Conservation (phyloP, 495 filamentous ascomycete species). For the Podospora bellae-mahoneyi region DNA sequence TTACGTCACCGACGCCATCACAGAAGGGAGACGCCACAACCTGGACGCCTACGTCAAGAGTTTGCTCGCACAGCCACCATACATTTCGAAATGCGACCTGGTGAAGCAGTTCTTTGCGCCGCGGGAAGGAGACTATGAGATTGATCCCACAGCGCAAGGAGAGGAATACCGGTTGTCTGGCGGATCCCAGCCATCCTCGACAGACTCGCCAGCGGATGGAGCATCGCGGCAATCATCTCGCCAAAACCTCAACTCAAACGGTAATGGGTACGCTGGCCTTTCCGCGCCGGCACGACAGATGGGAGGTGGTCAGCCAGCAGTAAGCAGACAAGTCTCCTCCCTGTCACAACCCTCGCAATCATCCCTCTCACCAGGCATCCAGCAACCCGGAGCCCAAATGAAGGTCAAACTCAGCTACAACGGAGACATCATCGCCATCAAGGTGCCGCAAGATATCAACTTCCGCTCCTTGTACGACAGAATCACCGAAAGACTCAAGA, state of each 20-base stretch:
- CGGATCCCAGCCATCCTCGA: constrained; percentile 69
- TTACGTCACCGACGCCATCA: constrained; percentile 95
- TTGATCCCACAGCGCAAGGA: constrained; percentile 63
- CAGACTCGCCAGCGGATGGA: constrained; percentile 49
- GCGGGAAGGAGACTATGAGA: constrained; percentile 86
- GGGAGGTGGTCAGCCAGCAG: constrained; percentile 52
- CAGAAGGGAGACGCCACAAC: constrained; percentile 84
- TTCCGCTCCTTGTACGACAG: constrained; percentile 79
- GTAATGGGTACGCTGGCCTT: constrained; percentile 47
- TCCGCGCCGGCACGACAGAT: constrained; percentile 57
- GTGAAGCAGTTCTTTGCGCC: constrained; percentile 90
- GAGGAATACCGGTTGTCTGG: constrained; percentile 69
- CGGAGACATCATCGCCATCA: constrained; percentile 86
- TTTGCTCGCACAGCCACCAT: constrained; percentile 72
- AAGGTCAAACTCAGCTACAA: constrained; percentile 95
- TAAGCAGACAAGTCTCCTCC: constrained; percentile 70
- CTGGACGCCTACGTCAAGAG: constrained; percentile 94
- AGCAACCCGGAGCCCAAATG: constrained; percentile 49
- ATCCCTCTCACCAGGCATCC: constrained; percentile 50
- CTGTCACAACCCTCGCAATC: constrained; percentile 66
- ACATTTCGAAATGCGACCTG: constrained; percentile 77
- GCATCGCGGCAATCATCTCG: constrained; percentile 74
- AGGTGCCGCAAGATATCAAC: constrained; percentile 74
- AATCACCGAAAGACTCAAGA: constrained; percentile 70
- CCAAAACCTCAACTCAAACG: constrained; percentile 61